phyloP scores from a whole-genome alignment of 2,329 filamentous ascomycete species.

The Paraphoma chrysanthemicola region DNA sequence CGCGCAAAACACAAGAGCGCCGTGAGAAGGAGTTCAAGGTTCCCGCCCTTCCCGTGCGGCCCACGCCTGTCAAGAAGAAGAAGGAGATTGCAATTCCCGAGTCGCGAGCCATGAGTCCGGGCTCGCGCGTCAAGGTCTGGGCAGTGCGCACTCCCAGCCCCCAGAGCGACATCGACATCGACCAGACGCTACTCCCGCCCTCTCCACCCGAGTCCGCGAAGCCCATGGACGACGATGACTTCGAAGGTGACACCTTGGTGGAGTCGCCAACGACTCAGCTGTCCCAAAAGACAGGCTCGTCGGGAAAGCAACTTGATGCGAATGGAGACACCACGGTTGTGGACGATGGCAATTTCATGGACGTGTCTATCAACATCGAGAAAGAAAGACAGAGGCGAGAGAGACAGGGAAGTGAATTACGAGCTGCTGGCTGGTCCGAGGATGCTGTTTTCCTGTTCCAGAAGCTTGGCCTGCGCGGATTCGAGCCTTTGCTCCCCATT shows the following conservation, averaged over 20 bases:
- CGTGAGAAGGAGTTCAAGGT: conserved; percentile 49
- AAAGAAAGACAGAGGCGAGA: conserved; percentile 32
- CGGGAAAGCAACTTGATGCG: conserved; percentile 38
- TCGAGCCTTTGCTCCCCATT: conserved; percentile 61
- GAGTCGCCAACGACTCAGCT: conserved; percentile 10
- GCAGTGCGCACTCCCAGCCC: conserved; percentile 29
- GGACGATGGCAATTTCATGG: conserved; percentile 39
- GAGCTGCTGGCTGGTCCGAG: conserved; percentile 56
- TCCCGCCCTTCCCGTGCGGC: conserved; percentile 28
- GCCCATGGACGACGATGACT: conserved; percentile 31
- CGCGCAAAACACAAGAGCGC: conserved; percentile 47
- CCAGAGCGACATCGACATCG: conserved; percentile 24
- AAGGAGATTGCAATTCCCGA: conserved; percentile 6
- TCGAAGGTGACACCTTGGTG: conserved; percentile 42
- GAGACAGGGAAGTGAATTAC: conserved; percentile 42
- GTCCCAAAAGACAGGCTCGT: conserved; percentile 12
- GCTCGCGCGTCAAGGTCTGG: conserved; percentile 33
- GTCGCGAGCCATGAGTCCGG: conserved; percentile 43
- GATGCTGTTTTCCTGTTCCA: conserved; percentile 61
- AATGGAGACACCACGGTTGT: conserved; percentile 47
- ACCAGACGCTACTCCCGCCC: conserved; percentile 35
- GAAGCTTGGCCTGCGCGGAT: conserved; percentile 62
- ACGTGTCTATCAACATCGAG: conserved; percentile 28
- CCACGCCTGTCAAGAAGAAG: conserved; percentile 5
- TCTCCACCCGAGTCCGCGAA: conserved; percentile 38